Conservation (phyloP, 2,329 filamentous ascomycete genomes). For the Hyphodiscus sp. region DNA sequence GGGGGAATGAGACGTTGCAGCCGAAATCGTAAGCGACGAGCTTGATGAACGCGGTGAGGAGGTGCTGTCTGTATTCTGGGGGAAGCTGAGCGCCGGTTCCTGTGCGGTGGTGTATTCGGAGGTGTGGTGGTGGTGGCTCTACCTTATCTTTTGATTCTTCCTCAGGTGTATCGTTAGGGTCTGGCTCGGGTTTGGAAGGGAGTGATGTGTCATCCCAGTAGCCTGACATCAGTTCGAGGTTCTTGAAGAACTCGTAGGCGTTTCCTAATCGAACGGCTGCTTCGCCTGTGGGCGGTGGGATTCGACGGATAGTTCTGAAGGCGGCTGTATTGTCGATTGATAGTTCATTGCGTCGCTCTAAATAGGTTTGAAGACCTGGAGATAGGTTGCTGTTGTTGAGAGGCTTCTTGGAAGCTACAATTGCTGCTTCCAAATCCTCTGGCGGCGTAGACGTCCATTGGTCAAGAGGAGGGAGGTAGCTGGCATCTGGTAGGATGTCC, state of each 20-base stretch:
- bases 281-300: slow-evolving; percentile 48
- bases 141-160: slow-evolving; percentile 12
- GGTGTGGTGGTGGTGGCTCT: slow-evolving; percentile 14
- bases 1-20: slow-evolving; percentile 51
- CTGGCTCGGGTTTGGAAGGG: slow-evolving; percentile 10
- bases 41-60: slow-evolving; percentile 56
- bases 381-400: slow-evolving; percentile 48
- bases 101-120: slow-evolving; percentile 34
- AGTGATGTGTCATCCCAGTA: slow-evolving; percentile 58
- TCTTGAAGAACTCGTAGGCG: slow-evolving; percentile 59
- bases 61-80: slow-evolving; percentile 47
- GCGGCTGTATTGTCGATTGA: slow-evolving; percentile 50
- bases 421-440: slow-evolving; percentile 32
- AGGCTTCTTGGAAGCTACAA: slow-evolving; percentile 41
- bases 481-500: slow-evolving; percentile 48
- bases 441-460: slow-evolving; percentile 39
- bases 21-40: slow-evolving; percentile 61
- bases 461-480: slow-evolving; percentile 43
- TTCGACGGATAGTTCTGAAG: slow-evolving; percentile 53
- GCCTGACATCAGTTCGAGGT: slow-evolving; percentile 50
- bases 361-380: slow-evolving; percentile 51
- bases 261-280: slow-evolving; percentile 51
- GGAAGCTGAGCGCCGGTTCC: slow-evolving; percentile 50
- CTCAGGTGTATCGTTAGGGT: slow-evolving; percentile 3
- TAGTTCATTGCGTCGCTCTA: slow-evolving; percentile 53